Conservation (phyloP, 495 filamentous ascomycete genomes). For the Viridothelium virens region DNA sequence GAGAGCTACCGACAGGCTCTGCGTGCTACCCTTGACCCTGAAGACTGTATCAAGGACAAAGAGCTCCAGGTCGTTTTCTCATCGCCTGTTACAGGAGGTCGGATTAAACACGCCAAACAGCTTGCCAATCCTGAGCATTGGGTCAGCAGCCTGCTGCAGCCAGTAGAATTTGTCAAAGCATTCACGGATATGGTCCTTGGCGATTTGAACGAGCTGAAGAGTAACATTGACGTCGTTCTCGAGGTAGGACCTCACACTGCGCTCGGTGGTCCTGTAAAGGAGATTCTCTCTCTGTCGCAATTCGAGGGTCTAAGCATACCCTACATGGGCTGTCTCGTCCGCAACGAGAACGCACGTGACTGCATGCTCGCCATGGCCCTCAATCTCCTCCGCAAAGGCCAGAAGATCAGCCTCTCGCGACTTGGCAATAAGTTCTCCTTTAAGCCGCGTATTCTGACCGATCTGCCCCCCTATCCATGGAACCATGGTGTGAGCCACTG, state of each 20-base stretch:
- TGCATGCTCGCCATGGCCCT: not conserved
- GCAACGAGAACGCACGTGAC: not conserved
- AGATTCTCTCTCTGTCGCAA: not conserved
- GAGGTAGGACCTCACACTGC: constrained; percentile 20
- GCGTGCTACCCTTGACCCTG: not conserved
- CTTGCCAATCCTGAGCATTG: constrained; percentile 16
- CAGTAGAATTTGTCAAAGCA: constrained; percentile 9
- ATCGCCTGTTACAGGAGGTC: not conserved
- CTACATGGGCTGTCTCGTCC: not conserved
- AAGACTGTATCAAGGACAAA: not conserved
- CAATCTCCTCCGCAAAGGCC: not conserved
- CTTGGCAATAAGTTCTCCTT: not conserved
- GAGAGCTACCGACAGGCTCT: constrained; percentile 6
- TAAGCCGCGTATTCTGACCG: not conserved
- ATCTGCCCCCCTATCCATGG: constrained; percentile 22
- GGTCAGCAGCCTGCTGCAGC: constrained; percentile 18
- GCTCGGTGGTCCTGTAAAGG: constrained; percentile 10
- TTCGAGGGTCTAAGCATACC: not conserved
- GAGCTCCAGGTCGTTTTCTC: not conserved
- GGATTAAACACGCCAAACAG: not conserved
- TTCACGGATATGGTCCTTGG: not conserved
- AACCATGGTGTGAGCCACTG: constrained; percentile 17
- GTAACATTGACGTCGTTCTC: constrained; percentile 14
- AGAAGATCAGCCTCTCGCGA: not conserved
- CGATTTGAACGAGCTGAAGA: not conserved